These are phyloP conservation scores for Neltuma alba DNA, from an alignment of 306 rosid genomes.

Conservation along the genomic window DNA sequence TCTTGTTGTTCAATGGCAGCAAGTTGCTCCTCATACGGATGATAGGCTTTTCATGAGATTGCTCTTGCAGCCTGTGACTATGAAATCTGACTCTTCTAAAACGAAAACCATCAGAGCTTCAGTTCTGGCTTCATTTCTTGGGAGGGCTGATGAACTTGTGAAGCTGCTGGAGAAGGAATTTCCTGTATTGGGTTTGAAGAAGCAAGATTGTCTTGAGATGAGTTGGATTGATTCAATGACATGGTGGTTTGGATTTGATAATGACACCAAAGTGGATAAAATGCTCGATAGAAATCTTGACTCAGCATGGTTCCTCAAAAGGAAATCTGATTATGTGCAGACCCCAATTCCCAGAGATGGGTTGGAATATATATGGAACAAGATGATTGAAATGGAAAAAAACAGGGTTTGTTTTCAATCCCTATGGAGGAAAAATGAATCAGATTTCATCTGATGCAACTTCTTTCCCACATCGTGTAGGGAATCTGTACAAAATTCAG, in stretches of 20 bases:
- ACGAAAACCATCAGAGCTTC: too few relatives aligned
- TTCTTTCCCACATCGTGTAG: conserved; percentile 75
- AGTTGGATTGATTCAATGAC: conserved; percentile 42
- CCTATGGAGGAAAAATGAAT: conserved; percentile 51
- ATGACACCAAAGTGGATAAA: conserved; percentile 33
- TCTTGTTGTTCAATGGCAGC: too few relatives aligned
- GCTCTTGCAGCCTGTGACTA: conserved; percentile 38
- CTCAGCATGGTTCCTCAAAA: too few relatives aligned
- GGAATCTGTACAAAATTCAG: too few relatives aligned
- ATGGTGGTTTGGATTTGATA: conserved; percentile 27
- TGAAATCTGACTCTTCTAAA: too few relatives aligned
- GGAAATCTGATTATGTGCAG: too few relatives aligned
- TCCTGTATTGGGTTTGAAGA: conserved; percentile 39
- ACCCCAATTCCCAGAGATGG: too few relatives aligned
- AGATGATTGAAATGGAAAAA: too few relatives aligned
- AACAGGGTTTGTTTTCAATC: too few relatives aligned
- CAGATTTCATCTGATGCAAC: conserved; percentile 46
- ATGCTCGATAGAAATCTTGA: conserved; percentile 38
- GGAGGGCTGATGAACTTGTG: conserved; percentile 36
- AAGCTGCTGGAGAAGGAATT: conserved; percentile 35
- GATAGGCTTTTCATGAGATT: conserved; percentile 45
- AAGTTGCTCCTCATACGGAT: conserved; percentile 43
- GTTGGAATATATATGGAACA: too few relatives aligned
- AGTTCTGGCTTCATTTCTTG: too few relatives aligned
- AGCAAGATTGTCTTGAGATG: too few relatives aligned